Conservation (phyloP, 1,139 yeast species). For the Saccharomyces uvarum region DNA sequence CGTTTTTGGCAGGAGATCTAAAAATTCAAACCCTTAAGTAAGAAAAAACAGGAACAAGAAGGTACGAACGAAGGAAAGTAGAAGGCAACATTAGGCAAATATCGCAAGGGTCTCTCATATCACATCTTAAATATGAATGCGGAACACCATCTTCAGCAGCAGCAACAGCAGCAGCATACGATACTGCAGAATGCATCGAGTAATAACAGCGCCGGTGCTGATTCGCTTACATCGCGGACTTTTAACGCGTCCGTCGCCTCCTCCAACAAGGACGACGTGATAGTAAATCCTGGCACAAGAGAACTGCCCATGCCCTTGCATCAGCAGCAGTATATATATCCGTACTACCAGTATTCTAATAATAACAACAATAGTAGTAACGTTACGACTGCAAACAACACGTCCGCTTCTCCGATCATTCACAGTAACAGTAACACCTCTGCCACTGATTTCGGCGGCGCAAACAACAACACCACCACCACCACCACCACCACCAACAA, state of each 20-base stretch:
- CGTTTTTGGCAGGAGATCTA: neutral
- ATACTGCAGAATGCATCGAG: constrained; percentile 8
- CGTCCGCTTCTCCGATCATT: neutral
- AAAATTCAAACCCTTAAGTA: neutral
- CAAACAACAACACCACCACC: neutral
- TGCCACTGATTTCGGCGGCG: neutral
- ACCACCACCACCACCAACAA: neutral
- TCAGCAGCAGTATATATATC: constrained; percentile 4
- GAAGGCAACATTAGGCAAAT: constrained; percentile 26
- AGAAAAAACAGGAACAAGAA: neutral
- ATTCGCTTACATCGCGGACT: neutral
- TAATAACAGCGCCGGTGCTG: neutral
- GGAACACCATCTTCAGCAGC: constrained; percentile 23
- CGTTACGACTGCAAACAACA: neutral
- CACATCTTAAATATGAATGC: neutral
- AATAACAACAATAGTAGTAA: neutral
- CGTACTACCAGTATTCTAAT: neutral
- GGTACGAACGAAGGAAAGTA: neutral
- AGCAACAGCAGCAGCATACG: constrained; percentile 8
- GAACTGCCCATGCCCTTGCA: neutral
- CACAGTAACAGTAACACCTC: constrained; percentile 1
- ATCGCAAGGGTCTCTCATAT: neutral
- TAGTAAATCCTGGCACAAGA: neutral
- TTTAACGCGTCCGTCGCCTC: neutral
- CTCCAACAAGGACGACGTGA: neutral